Evolutionary conservation across 257 asterid species (phyloP).

Genomic region (Dorcoceras hygrometricum): DNA sequence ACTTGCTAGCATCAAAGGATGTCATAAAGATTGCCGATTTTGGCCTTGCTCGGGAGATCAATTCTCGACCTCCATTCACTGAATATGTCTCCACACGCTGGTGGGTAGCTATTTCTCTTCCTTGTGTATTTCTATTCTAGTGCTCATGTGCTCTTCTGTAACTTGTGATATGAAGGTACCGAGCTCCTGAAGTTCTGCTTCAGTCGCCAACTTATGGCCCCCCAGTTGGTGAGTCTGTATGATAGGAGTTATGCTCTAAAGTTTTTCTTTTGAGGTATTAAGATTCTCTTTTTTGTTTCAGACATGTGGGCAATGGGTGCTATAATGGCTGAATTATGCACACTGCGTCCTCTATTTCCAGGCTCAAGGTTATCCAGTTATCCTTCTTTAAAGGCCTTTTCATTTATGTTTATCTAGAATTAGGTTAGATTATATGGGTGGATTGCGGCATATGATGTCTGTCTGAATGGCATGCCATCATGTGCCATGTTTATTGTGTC

Average conservation of each 20-base stretch:
- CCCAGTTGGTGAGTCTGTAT: constrained; percentile 37
- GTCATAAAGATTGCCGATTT: constrained; percentile 86
- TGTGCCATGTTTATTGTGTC: not conserved
- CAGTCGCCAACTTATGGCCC: constrained; percentile 59
- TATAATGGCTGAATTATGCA: constrained; percentile 29
- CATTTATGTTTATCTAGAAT: not conserved
- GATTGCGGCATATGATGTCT: not conserved
- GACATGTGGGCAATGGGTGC: constrained; percentile 43
- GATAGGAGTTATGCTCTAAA: not conserved
- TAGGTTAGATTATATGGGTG: not conserved
- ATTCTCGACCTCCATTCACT: constrained; percentile 83
- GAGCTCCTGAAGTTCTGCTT: constrained; percentile 73
- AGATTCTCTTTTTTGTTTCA: not conserved
- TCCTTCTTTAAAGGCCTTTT: not conserved
- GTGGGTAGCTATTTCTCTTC: constrained; percentile 41
- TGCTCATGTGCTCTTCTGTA: not conserved
- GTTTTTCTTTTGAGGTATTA: not conserved
- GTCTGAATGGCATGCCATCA: not conserved
- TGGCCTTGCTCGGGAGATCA: constrained; percentile 96
- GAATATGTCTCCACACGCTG: constrained; percentile 98
- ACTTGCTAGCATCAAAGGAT: constrained; percentile 83
- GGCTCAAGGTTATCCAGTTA: constrained; percentile 20
- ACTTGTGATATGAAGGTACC: constrained; percentile 12
- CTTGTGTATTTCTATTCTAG: constrained; percentile 12
- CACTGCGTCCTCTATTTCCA: constrained; percentile 28